Conservation (phyloP, 1,284 basidiomycete species). For the Testicularia cyperi region DNA sequence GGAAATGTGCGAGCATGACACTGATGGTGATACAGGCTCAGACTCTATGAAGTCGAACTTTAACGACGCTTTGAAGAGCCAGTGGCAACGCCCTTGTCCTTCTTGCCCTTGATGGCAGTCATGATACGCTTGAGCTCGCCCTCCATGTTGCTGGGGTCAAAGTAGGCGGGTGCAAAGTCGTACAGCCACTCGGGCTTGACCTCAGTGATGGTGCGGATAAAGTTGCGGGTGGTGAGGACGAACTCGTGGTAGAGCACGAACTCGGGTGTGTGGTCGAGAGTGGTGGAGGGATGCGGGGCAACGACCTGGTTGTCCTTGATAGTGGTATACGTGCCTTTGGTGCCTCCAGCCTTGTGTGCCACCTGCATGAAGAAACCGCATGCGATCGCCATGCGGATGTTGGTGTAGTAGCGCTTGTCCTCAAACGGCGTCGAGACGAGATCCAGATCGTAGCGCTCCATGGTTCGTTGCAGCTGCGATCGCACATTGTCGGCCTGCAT, state of each 20-base stretch:
- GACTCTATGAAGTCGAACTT: too few species aligned
- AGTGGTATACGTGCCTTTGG: constrained; percentile 65
- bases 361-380: constrained; percentile 99
- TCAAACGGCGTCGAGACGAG: constrained; percentile 75
- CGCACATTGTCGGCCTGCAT: constrained; percentile 95
- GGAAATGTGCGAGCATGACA: too few species aligned
- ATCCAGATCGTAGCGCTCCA: constrained; percentile 78
- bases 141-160: constrained; percentile 64
- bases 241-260: constrained; percentile 98
- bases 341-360: constrained; percentile 72
- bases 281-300: constrained; percentile 88
- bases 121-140: constrained; percentile 54
- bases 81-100: constrained; percentile 29
- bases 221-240: constrained; percentile 79
- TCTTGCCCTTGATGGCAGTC: constrained; percentile 37
- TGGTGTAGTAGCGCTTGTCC: constrained; percentile 75
- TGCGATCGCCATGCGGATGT: constrained; percentile 81
- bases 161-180: constrained; percentile 79
- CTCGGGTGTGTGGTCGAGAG: constrained; percentile 87
- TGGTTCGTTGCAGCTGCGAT: constrained; percentile 80
- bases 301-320: constrained; percentile 95
- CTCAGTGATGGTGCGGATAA: constrained; percentile 86
- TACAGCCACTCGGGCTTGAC: constrained; percentile 87
- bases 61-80: constrained; percentile 21
- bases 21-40: too few species aligned